phyloP scores from a whole-genome alignment of 1,284 basidiomycete species.

The Malassezia obtusa region DNA sequence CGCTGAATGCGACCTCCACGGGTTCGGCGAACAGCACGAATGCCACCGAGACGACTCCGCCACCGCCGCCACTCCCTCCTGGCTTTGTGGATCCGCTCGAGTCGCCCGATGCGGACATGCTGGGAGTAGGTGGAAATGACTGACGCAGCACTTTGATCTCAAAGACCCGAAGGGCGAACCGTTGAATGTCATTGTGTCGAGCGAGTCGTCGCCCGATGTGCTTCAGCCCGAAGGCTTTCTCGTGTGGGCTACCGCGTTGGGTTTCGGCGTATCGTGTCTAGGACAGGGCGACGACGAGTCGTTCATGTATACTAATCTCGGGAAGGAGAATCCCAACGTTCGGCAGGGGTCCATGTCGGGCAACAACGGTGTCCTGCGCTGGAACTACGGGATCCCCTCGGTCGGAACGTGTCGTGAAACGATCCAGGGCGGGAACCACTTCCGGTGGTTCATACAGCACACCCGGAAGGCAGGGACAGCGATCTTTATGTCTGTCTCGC shows the following conservation, averaged over 20 bases:
- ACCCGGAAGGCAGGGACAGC: conserved; percentile 53
- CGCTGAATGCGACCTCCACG: background rate
- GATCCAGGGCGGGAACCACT: conserved; percentile 76
- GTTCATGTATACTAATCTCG: conserved; percentile 34
- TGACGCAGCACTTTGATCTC: background rate
- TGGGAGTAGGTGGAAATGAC: background rate
- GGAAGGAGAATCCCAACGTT: conserved; percentile 26
- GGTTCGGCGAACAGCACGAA: background rate
- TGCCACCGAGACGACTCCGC: background rate
- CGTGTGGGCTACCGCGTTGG: conserved; percentile 40
- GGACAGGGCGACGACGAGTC: conserved; percentile 37
- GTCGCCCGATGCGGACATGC: conserved; percentile 4
- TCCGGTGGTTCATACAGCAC: conserved; percentile 79
- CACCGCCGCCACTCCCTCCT: conserved; percentile 4
- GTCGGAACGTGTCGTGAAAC: conserved; percentile 56
- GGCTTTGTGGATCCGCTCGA: conserved; percentile 13
- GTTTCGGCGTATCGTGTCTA: conserved; percentile 45
- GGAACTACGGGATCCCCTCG: conserved; percentile 33
- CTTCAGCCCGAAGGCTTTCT: conserved; percentile 40
- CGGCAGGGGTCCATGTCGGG: conserved; percentile 31
- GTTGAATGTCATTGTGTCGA: conserved; percentile 42
- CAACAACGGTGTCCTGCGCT: conserved; percentile 33
- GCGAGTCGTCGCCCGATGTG: conserved; percentile 26
- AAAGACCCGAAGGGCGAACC: conserved; percentile 29
- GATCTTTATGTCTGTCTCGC: conserved; percentile 62